Evolutionary conservation across 345 rosid genomes (phyloP).

Genomic region (Acer campestre): DNA sequence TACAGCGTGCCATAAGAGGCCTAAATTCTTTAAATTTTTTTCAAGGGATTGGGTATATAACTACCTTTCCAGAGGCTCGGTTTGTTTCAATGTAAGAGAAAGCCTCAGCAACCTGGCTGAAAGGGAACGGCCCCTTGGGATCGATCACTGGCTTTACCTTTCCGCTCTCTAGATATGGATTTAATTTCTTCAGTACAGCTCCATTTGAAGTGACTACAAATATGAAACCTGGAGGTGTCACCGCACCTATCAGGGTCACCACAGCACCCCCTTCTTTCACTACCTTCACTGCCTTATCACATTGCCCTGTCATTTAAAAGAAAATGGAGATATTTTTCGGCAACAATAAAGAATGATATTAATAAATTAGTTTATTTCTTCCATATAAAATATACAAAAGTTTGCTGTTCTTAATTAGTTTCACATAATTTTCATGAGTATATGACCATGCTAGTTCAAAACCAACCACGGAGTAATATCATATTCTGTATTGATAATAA

Average conservation of each 20-base stretch:
- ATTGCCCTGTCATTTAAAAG: slow-evolving; percentile 56
- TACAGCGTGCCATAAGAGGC: too few relatives aligned
- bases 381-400: too few relatives aligned
- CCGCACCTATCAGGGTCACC: slow-evolving; percentile 92
- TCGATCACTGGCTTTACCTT: slow-evolving; percentile 84
- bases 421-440: too few relatives aligned
- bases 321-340: not conserved
- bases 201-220: slow-evolving; percentile 91
- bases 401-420: too few relatives aligned
- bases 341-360: not conserved
- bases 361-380: not conserved
- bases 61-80: slow-evolving; percentile 77
- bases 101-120: slow-evolving; percentile 63
- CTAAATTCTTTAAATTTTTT: not conserved
- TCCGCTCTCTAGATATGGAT: slow-evolving; percentile 79
- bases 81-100: slow-evolving; percentile 86
- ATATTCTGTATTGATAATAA: not conserved
- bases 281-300: slow-evolving; percentile 86
- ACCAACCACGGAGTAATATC: too few relatives aligned
- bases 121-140: slow-evolving; percentile 85
- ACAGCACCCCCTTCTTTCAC: slow-evolving; percentile 90
- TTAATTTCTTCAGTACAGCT: slow-evolving; percentile 74
- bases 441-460: too few relatives aligned
- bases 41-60: slow-evolving; percentile 71
- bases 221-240: slow-evolving; percentile 85